Evolutionary conservation across 495 filamentous ascomycete genomes (phyloP).

Genomic region (Entonaema liquescens): DNA sequence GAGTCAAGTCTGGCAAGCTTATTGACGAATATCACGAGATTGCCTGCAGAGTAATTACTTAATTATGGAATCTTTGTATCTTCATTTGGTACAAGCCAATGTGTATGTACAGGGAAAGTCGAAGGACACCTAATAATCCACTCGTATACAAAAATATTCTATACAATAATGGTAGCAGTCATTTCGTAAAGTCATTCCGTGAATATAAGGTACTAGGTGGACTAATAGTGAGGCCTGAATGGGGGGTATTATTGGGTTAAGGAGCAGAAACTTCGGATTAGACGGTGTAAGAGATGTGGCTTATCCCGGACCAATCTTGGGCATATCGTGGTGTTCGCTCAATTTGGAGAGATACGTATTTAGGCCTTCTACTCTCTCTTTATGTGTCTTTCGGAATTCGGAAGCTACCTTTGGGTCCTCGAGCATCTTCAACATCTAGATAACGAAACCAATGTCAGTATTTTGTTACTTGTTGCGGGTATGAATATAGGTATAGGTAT

Average conservation of each 20-base stretch:
- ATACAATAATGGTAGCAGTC: neutral
- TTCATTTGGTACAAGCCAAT: neutral
- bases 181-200: neutral
- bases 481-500: neutral
- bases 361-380: slow-evolving; percentile 93
- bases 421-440: slow-evolving; percentile 75
- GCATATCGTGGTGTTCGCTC: slow-evolving; percentile 99
- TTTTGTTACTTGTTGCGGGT: neutral
- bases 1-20: neutral
- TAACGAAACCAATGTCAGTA: slow-evolving; percentile 53
- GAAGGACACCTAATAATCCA: neutral
- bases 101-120: neutral
- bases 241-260: neutral
- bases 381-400: slow-evolving; percentile 93
- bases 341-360: slow-evolving; percentile 91
- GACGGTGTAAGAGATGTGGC: neutral
- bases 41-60: neutral
- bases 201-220: neutral
- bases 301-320: slow-evolving; percentile 80
- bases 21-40: slow-evolving; percentile 24
- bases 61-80: neutral
- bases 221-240: neutral
- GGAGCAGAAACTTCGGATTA: neutral
- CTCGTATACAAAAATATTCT: neutral
- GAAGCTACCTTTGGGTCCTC: slow-evolving; percentile 54